phyloP scores from a whole-genome alignment of 768 basidiomycete species.

The Termitomyces sp. region DNA sequence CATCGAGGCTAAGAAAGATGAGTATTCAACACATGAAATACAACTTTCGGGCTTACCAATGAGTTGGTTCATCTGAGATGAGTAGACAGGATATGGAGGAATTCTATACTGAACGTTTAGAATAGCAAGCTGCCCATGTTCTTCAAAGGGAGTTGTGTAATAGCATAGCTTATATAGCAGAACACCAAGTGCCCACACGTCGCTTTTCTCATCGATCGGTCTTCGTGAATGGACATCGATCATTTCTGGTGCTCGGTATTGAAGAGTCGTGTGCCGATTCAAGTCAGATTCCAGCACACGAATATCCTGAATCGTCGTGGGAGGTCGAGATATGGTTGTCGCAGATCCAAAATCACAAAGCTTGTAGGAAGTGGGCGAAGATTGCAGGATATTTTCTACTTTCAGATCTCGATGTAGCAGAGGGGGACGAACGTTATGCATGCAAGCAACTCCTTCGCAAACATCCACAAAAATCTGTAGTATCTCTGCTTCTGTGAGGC shows the following conservation, averaged over 20 bases:
- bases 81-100: slow-evolving; percentile 86
- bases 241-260: slow-evolving; percentile 99
- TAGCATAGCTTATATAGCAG: slow-evolving; percentile 98
- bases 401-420: slow-evolving; percentile 97
- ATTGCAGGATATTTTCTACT: slow-evolving; percentile 96
- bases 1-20: slow-evolving; percentile 65
- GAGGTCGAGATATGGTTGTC: slow-evolving; percentile 68
- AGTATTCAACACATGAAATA: slow-evolving; percentile 2
- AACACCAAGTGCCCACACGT: slow-evolving; percentile 97
- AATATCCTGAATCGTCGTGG: slow-evolving; percentile 78
- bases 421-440: slow-evolving; percentile 91
- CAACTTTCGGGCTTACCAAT: slow-evolving; percentile 54
- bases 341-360: slow-evolving; percentile 98
- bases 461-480: slow-evolving; percentile 97
- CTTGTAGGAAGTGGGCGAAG: slow-evolving; percentile 81
- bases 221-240: slow-evolving; percentile 83
- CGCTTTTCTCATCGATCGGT: slow-evolving; percentile 89
- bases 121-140: slow-evolving; percentile 94
- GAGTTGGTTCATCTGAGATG: slow-evolving; percentile 71
- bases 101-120: slow-evolving; percentile 94
- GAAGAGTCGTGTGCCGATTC: slow-evolving; percentile 92
- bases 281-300: slow-evolving; percentile 86
- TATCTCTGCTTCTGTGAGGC: slow-evolving; percentile 93
- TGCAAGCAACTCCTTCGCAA: slow-evolving; percentile 92
- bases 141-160: slow-evolving; percentile 99